These are phyloP conservation scores for Ceratocystis albifundus DNA, from an alignment of 2,329 filamentous ascomycete genomes.

Conservation along the genomic window DNA sequence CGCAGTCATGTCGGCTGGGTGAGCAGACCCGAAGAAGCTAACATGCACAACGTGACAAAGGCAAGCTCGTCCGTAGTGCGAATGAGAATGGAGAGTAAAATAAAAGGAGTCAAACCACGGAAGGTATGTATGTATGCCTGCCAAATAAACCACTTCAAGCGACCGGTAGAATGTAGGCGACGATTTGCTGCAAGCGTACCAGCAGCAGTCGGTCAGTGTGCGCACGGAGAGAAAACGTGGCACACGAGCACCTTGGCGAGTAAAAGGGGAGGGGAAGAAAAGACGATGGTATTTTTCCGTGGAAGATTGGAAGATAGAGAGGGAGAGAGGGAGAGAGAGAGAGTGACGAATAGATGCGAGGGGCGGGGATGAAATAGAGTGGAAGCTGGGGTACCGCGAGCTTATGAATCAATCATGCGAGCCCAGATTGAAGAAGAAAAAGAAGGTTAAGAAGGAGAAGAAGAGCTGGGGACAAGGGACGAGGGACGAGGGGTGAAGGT, in stretches of 20 bases:
- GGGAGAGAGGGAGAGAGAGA: too few relatives aligned
- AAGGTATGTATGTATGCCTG: too few relatives aligned
- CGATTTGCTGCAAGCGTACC: not conserved
- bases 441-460: not conserved
- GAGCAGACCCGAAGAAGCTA: slow-evolving; percentile 3
- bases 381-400: not conserved
- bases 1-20: slow-evolving; percentile 22
- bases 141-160: not conserved
- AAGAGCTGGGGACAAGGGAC: not conserved
- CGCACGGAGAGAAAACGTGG: slow-evolving; percentile 7
- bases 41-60: slow-evolving; percentile 16
- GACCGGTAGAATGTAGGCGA: not conserved
- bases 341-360: not conserved
- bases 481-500: too few relatives aligned
- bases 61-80: not conserved
- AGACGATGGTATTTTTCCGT: not conserved
- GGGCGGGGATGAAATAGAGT: not conserved
- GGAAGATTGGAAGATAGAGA: not conserved
- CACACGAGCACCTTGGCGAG: not conserved
- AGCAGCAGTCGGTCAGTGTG: not conserved
- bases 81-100: not conserved
- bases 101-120: not conserved
- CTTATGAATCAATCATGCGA: not conserved
- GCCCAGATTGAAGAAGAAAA: not conserved
- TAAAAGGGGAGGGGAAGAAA: not conserved